Base-by-base conservation (phyloP, 2,329 filamentous ascomycete species). In the Cercospora sojina region DNA sequence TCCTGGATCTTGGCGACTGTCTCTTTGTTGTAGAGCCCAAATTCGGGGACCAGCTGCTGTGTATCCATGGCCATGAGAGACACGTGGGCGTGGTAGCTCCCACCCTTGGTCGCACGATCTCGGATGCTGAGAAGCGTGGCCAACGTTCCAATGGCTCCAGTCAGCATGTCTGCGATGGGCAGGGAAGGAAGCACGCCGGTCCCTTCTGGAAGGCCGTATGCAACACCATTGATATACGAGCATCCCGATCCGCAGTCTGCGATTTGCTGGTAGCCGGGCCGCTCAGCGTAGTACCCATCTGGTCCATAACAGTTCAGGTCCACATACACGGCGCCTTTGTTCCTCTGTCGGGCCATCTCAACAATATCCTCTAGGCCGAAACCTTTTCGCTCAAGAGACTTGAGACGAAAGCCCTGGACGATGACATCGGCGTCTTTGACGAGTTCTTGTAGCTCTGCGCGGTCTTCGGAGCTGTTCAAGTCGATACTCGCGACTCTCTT, bases 231-330 rank as follows among this genome's bases (percentile, higher is more conserved):
- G 47, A 68, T 59, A 35, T 68, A 67, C 20, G 65, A 67, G 64
- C 67, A 68, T 12, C 67, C 66, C 4, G 64, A 68, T 10, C 64
- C 67, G n/a, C 81, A 80, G 69, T 86, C 83, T 23, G 78, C 80
- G 62, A 86, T 84, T 71, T 84, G 83, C 74, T 86, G 84, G 82
- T 83, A 86, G 0, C 83, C 83, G 18, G 77, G 81, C 7, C 83
- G 75, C 31, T 80, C 75, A 4, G 75, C 73, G 79, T 81, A 83
- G 0, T 81, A 81, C 0, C 83, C 84, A 59, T 84, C 71, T 76
- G 80, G 85, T 0, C 84, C 84, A 65, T 84, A 86, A 72, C 83
- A 85, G 69, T 86, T 85, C 74, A 85, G 83, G 3, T 81, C 74
- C 3, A 82, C 80, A 55, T 83, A 80, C 16, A 86, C 77, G 20